These are phyloP conservation scores for Solanum chaucha DNA, from an alignment of 257 asterid genomes.

Conservation along the genomic window DNA sequence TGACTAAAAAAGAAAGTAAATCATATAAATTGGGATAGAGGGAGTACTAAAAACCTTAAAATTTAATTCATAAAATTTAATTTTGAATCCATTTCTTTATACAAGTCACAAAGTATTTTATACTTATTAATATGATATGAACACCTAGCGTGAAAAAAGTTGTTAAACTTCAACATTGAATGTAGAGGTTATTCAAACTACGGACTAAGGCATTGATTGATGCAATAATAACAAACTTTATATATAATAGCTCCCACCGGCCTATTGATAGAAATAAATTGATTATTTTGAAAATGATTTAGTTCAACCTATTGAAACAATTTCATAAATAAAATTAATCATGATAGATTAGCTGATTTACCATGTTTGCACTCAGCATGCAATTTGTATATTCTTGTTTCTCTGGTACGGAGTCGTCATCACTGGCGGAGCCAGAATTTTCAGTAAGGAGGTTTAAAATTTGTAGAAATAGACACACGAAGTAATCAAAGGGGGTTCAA, in stretches of 20 bases:
- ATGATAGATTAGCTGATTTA: not conserved
- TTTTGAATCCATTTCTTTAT: not conserved
- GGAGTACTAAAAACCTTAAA: not conserved
- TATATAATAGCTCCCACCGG: not conserved
- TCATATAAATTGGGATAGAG: too few relatives aligned
- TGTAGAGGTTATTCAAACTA: not conserved
- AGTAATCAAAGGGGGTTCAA: too few relatives aligned
- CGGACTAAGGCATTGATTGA: not conserved
- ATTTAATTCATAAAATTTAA: not conserved
- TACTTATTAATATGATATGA: not conserved
- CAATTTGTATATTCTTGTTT: not conserved
- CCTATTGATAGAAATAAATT: not conserved
- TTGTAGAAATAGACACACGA: too few relatives aligned
- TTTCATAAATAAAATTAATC: not conserved
- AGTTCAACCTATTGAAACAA: not conserved
- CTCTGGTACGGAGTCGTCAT: too few relatives aligned
- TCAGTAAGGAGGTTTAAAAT: too few relatives aligned
- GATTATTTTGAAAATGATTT: not conserved
- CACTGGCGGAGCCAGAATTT: too few relatives aligned
- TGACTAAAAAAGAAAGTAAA: too few relatives aligned
- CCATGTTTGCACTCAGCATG: not conserved
- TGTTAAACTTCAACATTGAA: not conserved
- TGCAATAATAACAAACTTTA: too few relatives aligned
- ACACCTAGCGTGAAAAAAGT: not conserved
- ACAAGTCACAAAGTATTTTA: not conserved